phyloP scores from a whole-genome alignment of 2,329 filamentous ascomycete genomes.

The Fusarium keratoplasticum region DNA sequence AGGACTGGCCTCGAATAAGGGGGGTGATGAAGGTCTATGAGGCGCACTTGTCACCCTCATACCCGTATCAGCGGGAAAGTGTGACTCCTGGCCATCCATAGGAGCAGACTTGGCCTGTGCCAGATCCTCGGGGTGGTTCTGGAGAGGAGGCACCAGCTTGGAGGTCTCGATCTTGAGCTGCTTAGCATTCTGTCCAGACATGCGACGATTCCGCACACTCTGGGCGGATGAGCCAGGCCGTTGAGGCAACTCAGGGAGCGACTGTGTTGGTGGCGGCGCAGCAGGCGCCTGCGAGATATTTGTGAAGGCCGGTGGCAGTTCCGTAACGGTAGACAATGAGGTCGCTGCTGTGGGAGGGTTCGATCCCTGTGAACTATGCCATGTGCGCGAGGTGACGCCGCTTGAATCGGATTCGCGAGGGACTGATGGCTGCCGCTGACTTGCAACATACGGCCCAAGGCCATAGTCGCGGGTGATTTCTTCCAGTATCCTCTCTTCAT shows the following conservation, averaged over 20 bases:
- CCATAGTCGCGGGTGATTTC: slow-evolving; percentile 88
- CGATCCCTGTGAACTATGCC: slow-evolving; percentile 82
- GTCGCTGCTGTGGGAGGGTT: slow-evolving; percentile 65
- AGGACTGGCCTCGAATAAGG: slow-evolving; percentile 43
- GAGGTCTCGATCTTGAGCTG: slow-evolving; percentile 90
- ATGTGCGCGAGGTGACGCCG: slow-evolving; percentile 79
- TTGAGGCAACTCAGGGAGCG: slow-evolving; percentile 58
- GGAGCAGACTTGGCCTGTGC: slow-evolving; percentile 27
- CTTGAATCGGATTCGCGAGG: slow-evolving; percentile 87
- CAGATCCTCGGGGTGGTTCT: slow-evolving; percentile 23
- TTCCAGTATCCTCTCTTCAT: slow-evolving; percentile 84
- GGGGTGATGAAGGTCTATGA: slow-evolving; percentile 42
- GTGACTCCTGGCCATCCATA: slow-evolving; percentile 15
- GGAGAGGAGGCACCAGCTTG: slow-evolving; percentile 43
- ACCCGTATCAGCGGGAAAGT: slow-evolving; percentile 8
- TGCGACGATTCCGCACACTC: slow-evolving; percentile 78
- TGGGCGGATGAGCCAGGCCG: slow-evolving; percentile 50
- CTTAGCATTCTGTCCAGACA: slow-evolving; percentile 84
- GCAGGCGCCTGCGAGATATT: slow-evolving; percentile 42
- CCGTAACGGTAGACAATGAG: slow-evolving; percentile 73
- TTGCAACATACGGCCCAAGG: slow-evolving; percentile 79
- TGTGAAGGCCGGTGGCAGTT: slow-evolving; percentile 55
- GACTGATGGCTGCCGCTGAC: slow-evolving; percentile 66
- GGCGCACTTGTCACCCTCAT: slow-evolving; percentile 15
- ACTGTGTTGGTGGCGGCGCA: slow-evolving; percentile 62